Base-by-base conservation (phyloP, 352 stramenopile genomes). In the Phytopythium montanum region DNA sequence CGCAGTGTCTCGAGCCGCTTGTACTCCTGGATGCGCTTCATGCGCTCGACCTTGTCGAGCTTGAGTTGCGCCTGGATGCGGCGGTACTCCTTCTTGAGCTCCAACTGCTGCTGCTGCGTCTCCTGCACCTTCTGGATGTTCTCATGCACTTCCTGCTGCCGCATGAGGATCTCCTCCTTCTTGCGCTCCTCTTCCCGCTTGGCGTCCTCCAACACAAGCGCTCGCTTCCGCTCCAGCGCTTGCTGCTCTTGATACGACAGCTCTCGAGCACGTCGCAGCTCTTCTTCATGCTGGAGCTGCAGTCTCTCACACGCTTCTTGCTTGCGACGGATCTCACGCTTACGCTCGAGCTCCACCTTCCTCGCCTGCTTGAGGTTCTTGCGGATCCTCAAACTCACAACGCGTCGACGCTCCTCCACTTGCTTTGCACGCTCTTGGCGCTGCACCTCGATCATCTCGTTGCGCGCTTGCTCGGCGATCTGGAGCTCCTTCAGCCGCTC, bases 11-110 rank as follows among this genome's bases (percentile, higher is more conserved):
- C 88, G n/a, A 97, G 71, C 12, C 89, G 75, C 59, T 94, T 90
- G 72, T 96, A 97, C 63, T 97, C 90, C 60, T 96, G 78, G 28
- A 97, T 86, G 25, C 91, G 88, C 57, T 82, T 88, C 76, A 97
- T 96, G n/a, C 91, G 79, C 59, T 97, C 87, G 9, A 97, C 91
- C 60, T 97, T 97, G 52, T 97, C 90, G 31, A 94, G 66, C 54
- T 96, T 93, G 52, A 95, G 70, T 53, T 93, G 82, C 19, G 90
- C 74, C 53, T 93, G 80, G 34, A 96, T 81, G 9, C 74, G 72
- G 5, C 80, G 75, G 56, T 96, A 94, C 66, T 97, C 88, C 55
- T 86, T 92, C 52, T 91, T 83, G 19, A 96, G 64, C 52, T 81
- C 66, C n/a, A 89, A 74, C 54, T 94, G 79, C 3, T 90, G 63